These are phyloP conservation scores for Starmera amethionina DNA, from an alignment of 805 yeast species.

Conservation along the genomic window DNA sequence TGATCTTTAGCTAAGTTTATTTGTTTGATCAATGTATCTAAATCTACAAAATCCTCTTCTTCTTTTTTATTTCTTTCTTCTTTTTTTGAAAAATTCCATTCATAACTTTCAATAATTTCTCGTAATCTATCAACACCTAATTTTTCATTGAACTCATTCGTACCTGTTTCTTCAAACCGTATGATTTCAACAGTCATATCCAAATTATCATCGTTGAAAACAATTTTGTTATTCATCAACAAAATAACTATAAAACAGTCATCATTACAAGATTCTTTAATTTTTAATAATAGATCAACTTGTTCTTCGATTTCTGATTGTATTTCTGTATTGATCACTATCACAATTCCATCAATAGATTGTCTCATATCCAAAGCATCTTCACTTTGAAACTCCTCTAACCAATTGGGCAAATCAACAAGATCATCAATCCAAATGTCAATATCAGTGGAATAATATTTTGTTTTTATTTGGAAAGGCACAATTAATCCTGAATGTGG, in stretches of 20 bases:
- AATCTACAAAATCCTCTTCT: conserved; percentile 1
- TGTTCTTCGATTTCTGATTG: too few species aligned
- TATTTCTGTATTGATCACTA: conserved; percentile 20
- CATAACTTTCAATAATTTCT: conserved; percentile 39
- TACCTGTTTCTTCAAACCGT: conserved; percentile 22
- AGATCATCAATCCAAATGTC: conserved; percentile 20
- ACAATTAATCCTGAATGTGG: conserved; percentile 1
- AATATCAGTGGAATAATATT: conserved; percentile 18
- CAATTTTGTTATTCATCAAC: neutral
- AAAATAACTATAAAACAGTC: neutral
- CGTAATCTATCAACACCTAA: conserved; percentile 31
- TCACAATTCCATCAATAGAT: conserved; percentile 34
- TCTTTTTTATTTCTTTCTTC: neutral
- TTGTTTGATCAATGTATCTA: neutral
- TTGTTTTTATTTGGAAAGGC: conserved; percentile 16
- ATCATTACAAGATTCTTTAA: too few species aligned
- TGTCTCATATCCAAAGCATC: conserved; percentile 32
- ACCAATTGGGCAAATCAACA: conserved; percentile 22
- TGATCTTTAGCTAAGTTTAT: conserved; percentile 1
- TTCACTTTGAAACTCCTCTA: conserved; percentile 23
- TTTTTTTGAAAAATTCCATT: conserved; percentile 27
- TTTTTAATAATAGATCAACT: too few species aligned
- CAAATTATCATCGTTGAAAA: conserved; percentile 3
- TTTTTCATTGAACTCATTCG: conserved; percentile 33
- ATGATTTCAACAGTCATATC: conserved; percentile 27